phyloP scores from a whole-genome alignment of 257 asterid genomes.

The Eustoma russellianum region DNA sequence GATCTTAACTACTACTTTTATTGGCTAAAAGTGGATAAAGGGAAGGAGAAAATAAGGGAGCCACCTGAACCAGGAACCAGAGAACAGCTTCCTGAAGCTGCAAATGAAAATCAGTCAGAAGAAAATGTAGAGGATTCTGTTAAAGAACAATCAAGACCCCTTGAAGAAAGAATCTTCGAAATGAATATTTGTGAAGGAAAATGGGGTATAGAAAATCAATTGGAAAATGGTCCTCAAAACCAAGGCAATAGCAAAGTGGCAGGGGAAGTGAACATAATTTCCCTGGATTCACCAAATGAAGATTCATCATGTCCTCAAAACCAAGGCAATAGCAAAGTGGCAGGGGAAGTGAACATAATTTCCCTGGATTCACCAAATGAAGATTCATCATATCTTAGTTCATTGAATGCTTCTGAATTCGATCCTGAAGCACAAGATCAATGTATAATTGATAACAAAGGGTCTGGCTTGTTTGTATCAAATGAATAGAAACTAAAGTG shows the following conservation, averaged over 20 bases:
- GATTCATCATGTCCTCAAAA: conserved; percentile 9
- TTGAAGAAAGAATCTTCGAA: conserved; percentile 12
- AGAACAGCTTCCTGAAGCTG: conserved; percentile 8
- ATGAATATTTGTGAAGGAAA: conserved; percentile 5
- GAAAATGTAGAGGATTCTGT: conserved; percentile 7
- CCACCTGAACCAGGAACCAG: conserved; percentile 4
- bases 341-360: neutral
- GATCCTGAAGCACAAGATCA: conserved; percentile 15
- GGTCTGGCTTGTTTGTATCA: conserved; percentile 1
- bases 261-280: neutral
- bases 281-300: conserved; percentile 13
- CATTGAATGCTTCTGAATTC: conserved; percentile 1
- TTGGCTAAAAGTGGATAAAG: conserved; percentile 14
- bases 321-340: conserved; percentile 8
- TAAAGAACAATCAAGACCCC: neutral
- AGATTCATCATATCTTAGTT: conserved; percentile 11
- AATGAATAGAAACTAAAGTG: conserved; percentile 11
- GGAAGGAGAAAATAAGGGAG: conserved; percentile 16
- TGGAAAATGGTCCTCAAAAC: conserved; percentile 4
- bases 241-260: conserved; percentile 8
- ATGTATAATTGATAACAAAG: conserved; percentile 12
- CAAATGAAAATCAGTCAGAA: neutral
- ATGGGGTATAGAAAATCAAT: conserved; percentile 5
- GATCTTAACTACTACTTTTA: conserved; percentile 2
- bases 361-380: conserved; percentile 3